phyloP scores from a whole-genome alignment of 768 basidiomycete genomes.

The Russula virescens region DNA sequence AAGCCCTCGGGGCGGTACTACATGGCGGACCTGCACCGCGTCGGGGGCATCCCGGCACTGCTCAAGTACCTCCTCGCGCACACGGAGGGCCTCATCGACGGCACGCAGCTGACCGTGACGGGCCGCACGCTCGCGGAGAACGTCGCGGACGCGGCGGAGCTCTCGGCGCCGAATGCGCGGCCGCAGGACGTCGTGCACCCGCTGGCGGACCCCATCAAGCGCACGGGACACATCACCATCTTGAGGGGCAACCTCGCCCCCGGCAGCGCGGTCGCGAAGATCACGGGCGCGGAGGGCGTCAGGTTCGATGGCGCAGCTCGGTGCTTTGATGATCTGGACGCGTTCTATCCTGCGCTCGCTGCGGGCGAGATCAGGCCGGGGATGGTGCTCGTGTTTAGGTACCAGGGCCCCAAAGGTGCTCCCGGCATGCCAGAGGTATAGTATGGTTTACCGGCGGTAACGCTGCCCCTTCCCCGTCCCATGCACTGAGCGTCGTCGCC shows the following conservation, averaged over 20 bases:
- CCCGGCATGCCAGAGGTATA: constrained; percentile 84
- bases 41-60: constrained; percentile 80
- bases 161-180: constrained; percentile 43
- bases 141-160: constrained; percentile 67
- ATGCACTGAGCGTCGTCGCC: neutral
- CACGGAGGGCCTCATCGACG: constrained; percentile 72
- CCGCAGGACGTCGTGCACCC: constrained; percentile 69
- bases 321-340: constrained; percentile 43
- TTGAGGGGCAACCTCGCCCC: constrained; percentile 87
- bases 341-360: constrained; percentile 69
- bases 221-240: constrained; percentile 82
- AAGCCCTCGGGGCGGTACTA: constrained; percentile 83
- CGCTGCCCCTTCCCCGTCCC: neutral
- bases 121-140: constrained; percentile 89
- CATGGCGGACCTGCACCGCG: constrained; percentile 86
- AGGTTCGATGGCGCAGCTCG: constrained; percentile 77
- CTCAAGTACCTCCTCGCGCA: constrained; percentile 78
- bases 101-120: constrained; percentile 81
- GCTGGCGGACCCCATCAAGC: constrained; percentile 76
- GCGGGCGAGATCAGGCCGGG: constrained; percentile 72
- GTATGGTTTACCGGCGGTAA: neutral
- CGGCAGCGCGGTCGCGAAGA: constrained; percentile 82
- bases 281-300: constrained; percentile 89
- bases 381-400: constrained; percentile 74
- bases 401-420: constrained; percentile 87